Conservation (phyloP, 1,284 basidiomycete genomes). For the Limonomyces culmigenus region DNA sequence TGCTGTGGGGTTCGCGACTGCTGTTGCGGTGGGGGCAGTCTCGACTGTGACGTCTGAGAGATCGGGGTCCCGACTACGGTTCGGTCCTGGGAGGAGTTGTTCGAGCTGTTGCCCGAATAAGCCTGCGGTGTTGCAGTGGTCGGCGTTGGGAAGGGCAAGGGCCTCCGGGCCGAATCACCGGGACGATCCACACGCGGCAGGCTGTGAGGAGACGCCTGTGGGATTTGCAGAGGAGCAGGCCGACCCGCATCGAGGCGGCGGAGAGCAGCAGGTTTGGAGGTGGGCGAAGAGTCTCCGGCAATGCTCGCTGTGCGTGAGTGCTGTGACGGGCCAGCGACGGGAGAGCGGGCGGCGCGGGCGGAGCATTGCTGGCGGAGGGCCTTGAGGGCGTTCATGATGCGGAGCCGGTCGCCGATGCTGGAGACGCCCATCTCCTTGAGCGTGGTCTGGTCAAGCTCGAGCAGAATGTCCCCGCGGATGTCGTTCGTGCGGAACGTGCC, state of each 20-base stretch:
- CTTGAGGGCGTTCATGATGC: conserved; percentile 75
- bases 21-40: conserved; percentile 4
- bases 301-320: conserved; percentile 8
- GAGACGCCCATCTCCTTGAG: conserved; percentile 79
- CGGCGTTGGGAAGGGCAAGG: conserved; percentile 24
- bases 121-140: conserved; percentile 12
- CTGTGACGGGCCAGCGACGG: no score
- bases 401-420: conserved; percentile 80
- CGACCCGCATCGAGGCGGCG: conserved; percentile 34
- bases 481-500: conserved; percentile 67
- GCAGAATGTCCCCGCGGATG: conserved; percentile 74
- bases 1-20: background rate
- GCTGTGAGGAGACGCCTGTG: conserved; percentile 27
- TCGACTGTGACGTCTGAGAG: no score
- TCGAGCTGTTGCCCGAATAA: conserved; percentile 14
- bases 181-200: conserved; percentile 50
- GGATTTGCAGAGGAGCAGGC: conserved; percentile 52
- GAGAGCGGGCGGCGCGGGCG: conserved; percentile 1
- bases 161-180: conserved; percentile 16
- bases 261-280: conserved; percentile 8
- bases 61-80: no score
- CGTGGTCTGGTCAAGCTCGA: conserved; percentile 75
- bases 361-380: conserved; percentile 44
- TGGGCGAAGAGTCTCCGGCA: conserved; percentile 11
- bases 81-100: no score